Percentiles rank a stretch among this genome's conserved stretches.
Evolutionary conservation across 768 basidiomycete species (phyloP).

Genomic region (Lanmaoa pseudosensibilis): DNA sequence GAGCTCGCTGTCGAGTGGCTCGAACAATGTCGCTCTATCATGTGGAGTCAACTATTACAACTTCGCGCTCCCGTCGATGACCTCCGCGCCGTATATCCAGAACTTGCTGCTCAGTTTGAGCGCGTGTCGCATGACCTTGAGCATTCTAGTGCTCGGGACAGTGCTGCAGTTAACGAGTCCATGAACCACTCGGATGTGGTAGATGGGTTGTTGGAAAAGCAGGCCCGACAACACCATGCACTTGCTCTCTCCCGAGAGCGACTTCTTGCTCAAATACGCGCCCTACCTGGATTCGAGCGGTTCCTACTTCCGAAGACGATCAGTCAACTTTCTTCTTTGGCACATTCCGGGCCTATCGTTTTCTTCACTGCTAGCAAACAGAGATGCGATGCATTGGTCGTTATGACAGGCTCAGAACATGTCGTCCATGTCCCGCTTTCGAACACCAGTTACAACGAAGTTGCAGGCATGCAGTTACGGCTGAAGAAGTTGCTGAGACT

Average conservation of each 20-base stretch:
- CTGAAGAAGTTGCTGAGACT: background rate
- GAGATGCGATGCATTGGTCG: background rate
- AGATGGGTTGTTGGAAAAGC: background rate
- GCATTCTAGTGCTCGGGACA: background rate
- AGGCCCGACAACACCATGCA: background rate
- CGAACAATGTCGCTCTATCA: background rate
- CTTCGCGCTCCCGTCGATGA: background rate
- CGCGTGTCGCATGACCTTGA: background rate
- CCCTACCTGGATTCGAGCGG: background rate
- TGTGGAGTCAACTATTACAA: background rate
- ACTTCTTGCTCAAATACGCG: background rate
- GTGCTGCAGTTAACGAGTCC: background rate
- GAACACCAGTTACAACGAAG: background rate
- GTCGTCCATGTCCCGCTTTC: background rate
- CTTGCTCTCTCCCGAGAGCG: background rate
- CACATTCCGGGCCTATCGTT: too few relatives aligned
- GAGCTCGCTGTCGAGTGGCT: slow-evolving; percentile 3
- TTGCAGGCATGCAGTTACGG: background rate
- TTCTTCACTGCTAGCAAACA: too few relatives aligned
- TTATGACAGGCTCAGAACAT: background rate
- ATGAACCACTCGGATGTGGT: too few relatives aligned
- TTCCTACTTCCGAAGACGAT: background rate
- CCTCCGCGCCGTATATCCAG: background rate
- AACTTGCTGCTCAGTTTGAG: background rate
- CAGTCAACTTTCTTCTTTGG: too few relatives aligned